A percentile compares a stretch with the other conserved stretches of the same genome.
Evolutionary conservation across 345 rosid species (phyloP).

Genomic region (Populus deltoides): DNA sequence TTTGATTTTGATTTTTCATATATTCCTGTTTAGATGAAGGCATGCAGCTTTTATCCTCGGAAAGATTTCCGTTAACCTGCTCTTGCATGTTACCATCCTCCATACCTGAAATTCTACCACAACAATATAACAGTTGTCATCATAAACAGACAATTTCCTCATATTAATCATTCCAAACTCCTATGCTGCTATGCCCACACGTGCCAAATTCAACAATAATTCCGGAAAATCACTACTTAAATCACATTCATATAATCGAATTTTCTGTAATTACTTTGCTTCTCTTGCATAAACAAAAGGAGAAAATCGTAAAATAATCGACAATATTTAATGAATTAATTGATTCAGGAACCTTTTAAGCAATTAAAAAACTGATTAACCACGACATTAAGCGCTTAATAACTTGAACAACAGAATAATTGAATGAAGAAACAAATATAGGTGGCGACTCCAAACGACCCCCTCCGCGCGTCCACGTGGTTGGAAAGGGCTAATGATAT

Average conservation of each 20-base stretch:
- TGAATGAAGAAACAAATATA: too few species aligned
- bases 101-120: slow-evolving; percentile 27
- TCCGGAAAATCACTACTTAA: too few species aligned
- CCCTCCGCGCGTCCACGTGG: too few species aligned
- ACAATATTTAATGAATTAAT: too few species aligned
- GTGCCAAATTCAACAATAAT: too few species aligned
- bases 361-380: not conserved
- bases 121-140: not conserved
- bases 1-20: too few species aligned
- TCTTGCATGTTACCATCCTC: slow-evolving; percentile 53
- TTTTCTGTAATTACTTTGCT: too few species aligned
- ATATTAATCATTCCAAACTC: not conserved
- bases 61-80: slow-evolving; percentile 40
- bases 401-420: too few species aligned
- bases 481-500: too few species aligned
- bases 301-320: not conserved
- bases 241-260: not conserved
- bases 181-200: too few species aligned
- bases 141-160: not conserved
- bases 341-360: not conserved
- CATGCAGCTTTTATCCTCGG: slow-evolving; percentile 39
- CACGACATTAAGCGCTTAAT: not conserved
- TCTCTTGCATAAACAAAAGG: not conserved
- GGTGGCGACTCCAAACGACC: too few species aligned
- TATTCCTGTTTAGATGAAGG: slow-evolving; percentile 45